Evolutionary conservation across 129 eudicot genomes (phyloP), one percentile per base, ranked within the genome.

Genomic region (Chrysanthemum seticuspe): DNA sequence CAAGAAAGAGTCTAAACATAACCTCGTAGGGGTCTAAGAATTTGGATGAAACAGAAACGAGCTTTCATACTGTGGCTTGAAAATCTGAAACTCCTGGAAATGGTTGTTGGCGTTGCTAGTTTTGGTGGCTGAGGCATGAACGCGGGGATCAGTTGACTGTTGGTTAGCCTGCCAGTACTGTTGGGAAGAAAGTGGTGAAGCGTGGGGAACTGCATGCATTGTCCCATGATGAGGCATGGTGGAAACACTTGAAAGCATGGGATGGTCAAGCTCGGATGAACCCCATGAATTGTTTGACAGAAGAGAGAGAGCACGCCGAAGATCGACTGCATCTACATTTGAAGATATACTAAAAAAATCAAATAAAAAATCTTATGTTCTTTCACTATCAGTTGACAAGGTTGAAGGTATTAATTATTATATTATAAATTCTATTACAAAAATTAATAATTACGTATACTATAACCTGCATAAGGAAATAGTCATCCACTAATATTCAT

Each of bases 101-200:
- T 78, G 72, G 64, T 59, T 78, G 66, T 53, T 75, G 16, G 78
- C 51, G 31, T 31, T 61, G 36, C 36, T 31, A 31, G 36, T 31
- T 61, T 10, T 61, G 65, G 65, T 34, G 25, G 64, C 36, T 19
- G 6, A 59, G 14, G 40, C 18, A 61, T 74, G 83, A 57, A 78
- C 50, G 45, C 44, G 80, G 50, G 84, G 66, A 57, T 62, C 73
- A 29, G 55, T 63, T 2, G 87, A 29, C 61, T 68, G 96, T 18
- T 68, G 87, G 66, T 70, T 83, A 47, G 68, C 73, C 65, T 72
- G 85, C 92, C 97, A 91, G 71, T 83, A 84, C 15, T 79, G 86
- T 0, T 78, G 25, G 15, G 92, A 81, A 76, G 73, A 61, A 23
- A 62, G 82, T 12, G 87, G 84, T 40, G 76, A 31, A 34, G 82